These are phyloP conservation scores for Coemansia sp. DNA, from an alignment of 192 early-diverging fungal species.

Conservation along the genomic window DNA sequence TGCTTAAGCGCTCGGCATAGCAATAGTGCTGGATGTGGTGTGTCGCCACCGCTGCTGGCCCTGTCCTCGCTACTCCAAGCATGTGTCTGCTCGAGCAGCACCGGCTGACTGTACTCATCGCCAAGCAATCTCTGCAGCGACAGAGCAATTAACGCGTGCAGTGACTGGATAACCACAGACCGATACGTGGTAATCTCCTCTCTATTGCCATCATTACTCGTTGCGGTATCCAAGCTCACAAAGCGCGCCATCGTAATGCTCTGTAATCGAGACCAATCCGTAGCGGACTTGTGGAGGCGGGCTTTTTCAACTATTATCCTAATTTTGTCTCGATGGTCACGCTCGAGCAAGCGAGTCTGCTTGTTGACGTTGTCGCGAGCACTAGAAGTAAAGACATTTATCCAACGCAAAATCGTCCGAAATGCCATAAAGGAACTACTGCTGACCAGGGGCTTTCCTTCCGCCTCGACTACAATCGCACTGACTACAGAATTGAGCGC, in stretches of 20 bases:
- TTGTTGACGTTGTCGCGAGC: constrained; percentile 21
- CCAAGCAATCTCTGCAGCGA: constrained; percentile 7
- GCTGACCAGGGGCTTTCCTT: background rate
- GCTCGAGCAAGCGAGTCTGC: constrained; percentile 14
- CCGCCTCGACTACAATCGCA: background rate
- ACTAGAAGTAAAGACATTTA: constrained; percentile 8
- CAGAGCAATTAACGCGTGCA: constrained; percentile 15
- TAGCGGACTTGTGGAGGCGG: constrained; percentile 19
- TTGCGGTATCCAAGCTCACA: background rate
- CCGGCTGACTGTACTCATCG: background rate
- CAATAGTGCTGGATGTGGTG: background rate
- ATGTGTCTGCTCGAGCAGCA: constrained; percentile 7
- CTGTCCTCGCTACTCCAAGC: constrained; percentile 9
- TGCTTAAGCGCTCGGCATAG: background rate
- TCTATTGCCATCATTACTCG: background rate
- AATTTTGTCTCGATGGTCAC: constrained; percentile 15
- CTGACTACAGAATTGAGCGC: constrained; percentile 1
- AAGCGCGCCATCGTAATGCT: constrained; percentile 12
- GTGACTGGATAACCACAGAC: background rate
- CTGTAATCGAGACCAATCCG: constrained; percentile 47
- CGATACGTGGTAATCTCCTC: constrained; percentile 7
- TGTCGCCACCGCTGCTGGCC: background rate
- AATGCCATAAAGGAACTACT: constrained; percentile 6
- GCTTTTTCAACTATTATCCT: constrained; percentile 21
- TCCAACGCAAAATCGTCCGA: constrained; percentile 24